Base-by-base conservation (phyloP, 2,329 filamentous ascomycete genomes). In the Massarina eburnea region DNA sequence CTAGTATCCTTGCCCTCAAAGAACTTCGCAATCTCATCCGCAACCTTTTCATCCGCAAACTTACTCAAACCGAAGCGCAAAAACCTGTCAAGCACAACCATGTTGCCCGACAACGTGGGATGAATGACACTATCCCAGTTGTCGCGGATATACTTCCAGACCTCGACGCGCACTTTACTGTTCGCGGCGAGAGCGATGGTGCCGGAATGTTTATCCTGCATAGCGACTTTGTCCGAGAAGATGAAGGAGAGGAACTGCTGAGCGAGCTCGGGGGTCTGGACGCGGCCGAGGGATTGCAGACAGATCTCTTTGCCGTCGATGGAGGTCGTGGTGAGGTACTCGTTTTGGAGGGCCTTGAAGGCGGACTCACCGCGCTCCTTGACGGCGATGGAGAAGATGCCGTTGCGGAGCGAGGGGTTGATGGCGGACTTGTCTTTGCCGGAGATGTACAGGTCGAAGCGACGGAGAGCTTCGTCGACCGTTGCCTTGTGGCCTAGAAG, bases 231-330 rank as follows among this genome's bases (percentile, higher is more conserved):
- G 67, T 86, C 85, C 57, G 89, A 91, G 71, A 95, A 86, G 71
- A 91, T 76, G 67, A 96, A 80, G 72, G 85, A 59, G 77, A 87
- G 64, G 80, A 85, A 78, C 63, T 85, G 72, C 45, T 80, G 75
- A 35, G 95, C 83, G 22, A 96, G 75, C 8, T 83, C 80, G 1
- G 76, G 66, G 44, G 89, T 82, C 58, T 86, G 85, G 17, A 88
- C 84, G 30, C 84, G 82, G 26, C 91, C 90, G 35, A 99, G 80
- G 3, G 88, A 83, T 29, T 81, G 77, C 3, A 97, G 80, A 55
- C 84, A 87, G 54, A 95, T 88, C 57, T 96, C 91, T 71, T 91
- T 95, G 59, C 91, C 91, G 61, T 97, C 94, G 29, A 96, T 85
- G 7, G 91, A 89, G 41, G 86, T 86, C 10, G 90, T 94, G 40